These are phyloP conservation scores for Diaporthe amygdali DNA, from an alignment of 2,329 filamentous ascomycete species.

Conservation along the genomic window DNA sequence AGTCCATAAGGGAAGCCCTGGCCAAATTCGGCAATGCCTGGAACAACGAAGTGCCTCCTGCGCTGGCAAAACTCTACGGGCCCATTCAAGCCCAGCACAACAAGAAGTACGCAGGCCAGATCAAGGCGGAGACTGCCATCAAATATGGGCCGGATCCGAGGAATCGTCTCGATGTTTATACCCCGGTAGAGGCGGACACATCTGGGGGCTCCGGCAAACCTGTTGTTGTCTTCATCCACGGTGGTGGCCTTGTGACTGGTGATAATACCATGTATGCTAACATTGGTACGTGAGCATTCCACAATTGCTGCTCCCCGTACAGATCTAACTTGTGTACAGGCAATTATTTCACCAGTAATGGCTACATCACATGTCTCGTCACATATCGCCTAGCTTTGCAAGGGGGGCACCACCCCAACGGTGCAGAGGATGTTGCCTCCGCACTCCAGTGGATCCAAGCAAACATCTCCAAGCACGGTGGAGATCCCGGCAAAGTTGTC, in stretches of 20 bases:
- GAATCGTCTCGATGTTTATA: conserved; percentile 27
- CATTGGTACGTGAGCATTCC: conserved; percentile 12
- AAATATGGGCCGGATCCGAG: conserved; percentile 25
- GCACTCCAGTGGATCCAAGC: conserved; percentile 28
- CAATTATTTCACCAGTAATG: conserved; percentile 31
- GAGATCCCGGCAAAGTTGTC: conserved; percentile 25
- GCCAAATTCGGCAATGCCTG: conserved; percentile 24
- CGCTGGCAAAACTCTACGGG: conserved; percentile 16
- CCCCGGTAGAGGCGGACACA: neutral
- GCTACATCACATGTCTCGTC: conserved; percentile 31
- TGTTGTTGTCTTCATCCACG: conserved; percentile 30
- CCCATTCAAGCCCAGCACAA: conserved; percentile 19
- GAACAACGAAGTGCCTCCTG: neutral
- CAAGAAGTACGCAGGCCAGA: neutral
- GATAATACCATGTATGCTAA: conserved; percentile 28
- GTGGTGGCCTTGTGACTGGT: conserved; percentile 28
- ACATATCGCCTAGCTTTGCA: conserved; percentile 30
- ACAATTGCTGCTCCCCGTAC: neutral
- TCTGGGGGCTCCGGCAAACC: conserved; percentile 6
- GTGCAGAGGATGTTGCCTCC: conserved; percentile 25
- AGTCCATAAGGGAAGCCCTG: conserved; percentile 15
- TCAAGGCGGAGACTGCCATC: conserved; percentile 24
- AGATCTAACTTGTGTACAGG: conserved; percentile 22
- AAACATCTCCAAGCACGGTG: conserved; percentile 28
- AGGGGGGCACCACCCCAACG: conserved; percentile 27